phyloP scores from a whole-genome alignment of 768 basidiomycete species.

The Suillus subluteus region DNA sequence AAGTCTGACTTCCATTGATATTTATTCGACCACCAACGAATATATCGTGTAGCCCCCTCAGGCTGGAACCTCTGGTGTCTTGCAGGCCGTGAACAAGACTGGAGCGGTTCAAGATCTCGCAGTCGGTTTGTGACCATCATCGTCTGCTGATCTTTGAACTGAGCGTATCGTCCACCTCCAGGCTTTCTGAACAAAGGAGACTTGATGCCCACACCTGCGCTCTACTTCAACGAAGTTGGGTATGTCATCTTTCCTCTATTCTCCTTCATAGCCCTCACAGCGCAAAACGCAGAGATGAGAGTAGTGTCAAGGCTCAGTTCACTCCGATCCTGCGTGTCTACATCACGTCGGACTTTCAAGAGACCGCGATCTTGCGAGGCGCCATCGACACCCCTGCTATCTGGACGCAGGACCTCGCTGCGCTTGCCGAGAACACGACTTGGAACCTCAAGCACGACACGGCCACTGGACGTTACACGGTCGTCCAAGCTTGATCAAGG shows the following conservation, averaged over 20 bases:
- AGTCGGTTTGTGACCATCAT: background rate
- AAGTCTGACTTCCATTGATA: background rate
- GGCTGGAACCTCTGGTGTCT: background rate
- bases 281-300: background rate
- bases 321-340: slow-evolving; percentile 1
- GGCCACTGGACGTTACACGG: background rate
- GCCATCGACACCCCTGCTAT: background rate
- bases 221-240: slow-evolving; percentile 3
- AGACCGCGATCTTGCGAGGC: background rate
- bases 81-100: background rate
- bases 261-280: background rate
- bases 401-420: background rate
- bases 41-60: background rate
- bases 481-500: background rate
- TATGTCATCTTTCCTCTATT: background rate
- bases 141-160: background rate
- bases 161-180: background rate
- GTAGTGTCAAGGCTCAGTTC: background rate
- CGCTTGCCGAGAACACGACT: background rate
- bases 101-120: background rate
- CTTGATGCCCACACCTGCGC: background rate
- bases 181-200: background rate
- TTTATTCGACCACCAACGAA: background rate
- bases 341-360: slow-evolving; percentile 8
- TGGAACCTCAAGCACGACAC: background rate